Percentiles rank a stretch among this genome's conserved stretches.
phyloP scores from a whole-genome alignment of 2,329 filamentous ascomycete species.

The Massarina eburnea region DNA sequence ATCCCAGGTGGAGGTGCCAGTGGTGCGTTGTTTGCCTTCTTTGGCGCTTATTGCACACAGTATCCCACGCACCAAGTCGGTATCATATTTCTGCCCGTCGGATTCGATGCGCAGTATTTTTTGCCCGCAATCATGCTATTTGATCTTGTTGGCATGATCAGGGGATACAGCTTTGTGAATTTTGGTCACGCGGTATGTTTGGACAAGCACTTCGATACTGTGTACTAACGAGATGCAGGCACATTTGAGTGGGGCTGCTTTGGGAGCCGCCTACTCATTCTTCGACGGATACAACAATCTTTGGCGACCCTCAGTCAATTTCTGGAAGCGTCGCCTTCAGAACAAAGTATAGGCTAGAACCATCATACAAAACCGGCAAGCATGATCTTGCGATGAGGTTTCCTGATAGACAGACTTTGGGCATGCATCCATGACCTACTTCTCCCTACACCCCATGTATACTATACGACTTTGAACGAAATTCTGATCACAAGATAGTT shows the following conservation, averaged over 20 bases:
- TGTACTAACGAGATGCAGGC: slow-evolving; percentile 28
- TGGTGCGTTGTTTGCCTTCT: slow-evolving; percentile 35
- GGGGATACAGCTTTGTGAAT: slow-evolving; percentile 29
- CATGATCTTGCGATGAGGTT: too few species aligned
- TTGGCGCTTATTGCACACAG: slow-evolving; percentile 35
- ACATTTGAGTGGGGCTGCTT: slow-evolving; percentile 32
- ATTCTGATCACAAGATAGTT: too few species aligned
- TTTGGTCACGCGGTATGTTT: slow-evolving; percentile 39
- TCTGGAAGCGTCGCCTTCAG: slow-evolving; percentile 28
- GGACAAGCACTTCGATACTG: not conserved
- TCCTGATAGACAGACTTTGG: too few species aligned
- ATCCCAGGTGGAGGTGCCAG: slow-evolving; percentile 36
- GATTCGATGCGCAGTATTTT: slow-evolving; percentile 33
- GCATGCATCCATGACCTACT: too few species aligned
- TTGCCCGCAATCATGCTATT: slow-evolving; percentile 36
- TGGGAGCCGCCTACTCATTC: slow-evolving; percentile 36
- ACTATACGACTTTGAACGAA: too few species aligned
- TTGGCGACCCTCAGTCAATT: slow-evolving; percentile 37
- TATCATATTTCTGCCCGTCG: slow-evolving; percentile 35
- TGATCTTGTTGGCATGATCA: slow-evolving; percentile 34
- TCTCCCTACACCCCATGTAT: too few species aligned
- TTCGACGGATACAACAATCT: slow-evolving; percentile 36
- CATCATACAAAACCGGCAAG: too few species aligned
- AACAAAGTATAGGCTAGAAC: slow-evolving; percentile 2
- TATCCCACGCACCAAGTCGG: slow-evolving; percentile 33